Base-by-base conservation (phyloP, 805 yeast species). In the Hanseniaspora nectarophila region DNA sequence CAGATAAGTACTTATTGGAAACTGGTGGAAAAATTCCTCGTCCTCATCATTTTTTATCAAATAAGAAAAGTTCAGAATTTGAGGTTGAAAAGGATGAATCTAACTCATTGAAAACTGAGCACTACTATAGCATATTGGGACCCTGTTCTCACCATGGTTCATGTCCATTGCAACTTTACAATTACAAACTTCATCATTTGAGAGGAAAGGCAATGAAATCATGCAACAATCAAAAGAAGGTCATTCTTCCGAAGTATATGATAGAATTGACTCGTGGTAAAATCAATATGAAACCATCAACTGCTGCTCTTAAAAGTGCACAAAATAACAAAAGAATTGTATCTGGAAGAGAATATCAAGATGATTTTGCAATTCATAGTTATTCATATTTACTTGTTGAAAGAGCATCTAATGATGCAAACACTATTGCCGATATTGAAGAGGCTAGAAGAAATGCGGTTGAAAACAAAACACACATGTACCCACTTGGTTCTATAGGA, bases 121-220 rank as follows among this genome's bases (percentile, higher is more conserved):
- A 75, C 61, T 81, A 82, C 57, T 60, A 88, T 47, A 74, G 75
- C 38, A 73, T 90, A 8, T 62, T 90, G 18, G 95, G 95, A 0
- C 98, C 98, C 3, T 92, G 97, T 62, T 67, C 90, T 0, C 97
- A 92, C 63, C 95, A 87, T 60, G 77, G 81, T 12, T 74, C 71
- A 57, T 89, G 97, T 61, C 97, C 97, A 0, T 68, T 90, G 51
- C 97, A 89, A 64, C 72, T 79, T 31, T 81, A 82, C 13, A 82
- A 82, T 46, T 85, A 94, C 1, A 76, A 76, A 33, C 78, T 74
- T 60, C 85, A 81, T 61, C 70, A 71, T 37, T 73, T 71, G 42
- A 67, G 70, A 15, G 86, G 85, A 40, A 74, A 74, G 56, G 73
- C 78, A 54, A 69, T 84, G 48, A 76, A 75, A 52, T 86, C 88